These are phyloP conservation scores for Talaromyces piceae DNA, from an alignment of 2,329 filamentous ascomycete genomes.

Conservation along the genomic window DNA sequence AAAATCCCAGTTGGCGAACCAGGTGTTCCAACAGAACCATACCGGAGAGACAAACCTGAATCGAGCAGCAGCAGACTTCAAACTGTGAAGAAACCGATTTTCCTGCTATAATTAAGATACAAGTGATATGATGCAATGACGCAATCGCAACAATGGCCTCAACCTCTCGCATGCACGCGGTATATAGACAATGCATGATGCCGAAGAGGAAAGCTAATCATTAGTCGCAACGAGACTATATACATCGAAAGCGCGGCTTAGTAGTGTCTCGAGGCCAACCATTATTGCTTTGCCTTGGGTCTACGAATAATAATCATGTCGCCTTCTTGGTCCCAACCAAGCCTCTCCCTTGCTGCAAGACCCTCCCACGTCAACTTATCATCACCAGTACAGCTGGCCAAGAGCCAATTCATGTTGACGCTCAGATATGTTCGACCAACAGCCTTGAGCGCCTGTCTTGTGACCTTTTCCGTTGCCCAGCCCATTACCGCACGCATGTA, in stretches of 20 bases:
- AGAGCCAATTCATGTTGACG: conserved; percentile 64
- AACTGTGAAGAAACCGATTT: conserved; percentile 46
- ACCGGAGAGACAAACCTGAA: conserved; percentile 57
- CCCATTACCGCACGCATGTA: conserved; percentile 74
- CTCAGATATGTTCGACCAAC: conserved; percentile 73
- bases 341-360: conserved; percentile 58
- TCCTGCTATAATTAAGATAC: neutral
- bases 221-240: neutral
- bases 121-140: no score
- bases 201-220: neutral
- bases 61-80: conserved; percentile 66
- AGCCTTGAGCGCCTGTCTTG: conserved; percentile 74
- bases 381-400: conserved; percentile 45
- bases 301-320: conserved; percentile 69
- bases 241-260: neutral
- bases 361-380: conserved; percentile 58
- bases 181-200: neutral
- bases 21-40: conserved; percentile 54
- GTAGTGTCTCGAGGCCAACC: neutral
- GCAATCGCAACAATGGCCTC: no score
- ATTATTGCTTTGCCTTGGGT: conserved; percentile 21
- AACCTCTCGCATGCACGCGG: neutral
- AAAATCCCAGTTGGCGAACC: conserved; percentile 66
- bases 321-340: conserved; percentile 77
- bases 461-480: conserved; percentile 67